Conservation (phyloP, 192 early-diverging fungal species). For the Rhizoclosmatium globosum region DNA sequence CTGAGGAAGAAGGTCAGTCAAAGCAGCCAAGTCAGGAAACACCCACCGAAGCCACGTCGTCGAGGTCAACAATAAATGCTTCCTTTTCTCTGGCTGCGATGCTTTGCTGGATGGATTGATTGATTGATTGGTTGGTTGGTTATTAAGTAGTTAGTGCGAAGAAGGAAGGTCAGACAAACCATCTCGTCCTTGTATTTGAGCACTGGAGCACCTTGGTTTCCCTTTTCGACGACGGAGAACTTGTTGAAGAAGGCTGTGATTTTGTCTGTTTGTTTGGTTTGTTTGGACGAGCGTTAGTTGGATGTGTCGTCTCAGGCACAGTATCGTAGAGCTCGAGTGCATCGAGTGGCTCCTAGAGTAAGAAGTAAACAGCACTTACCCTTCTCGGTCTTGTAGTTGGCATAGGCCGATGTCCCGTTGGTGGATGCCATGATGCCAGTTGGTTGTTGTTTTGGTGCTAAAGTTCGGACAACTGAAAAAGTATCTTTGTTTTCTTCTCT, state of each 20-base stretch:
- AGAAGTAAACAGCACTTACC: slow-evolving; percentile 31
- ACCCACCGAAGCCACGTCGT: slow-evolving; percentile 49
- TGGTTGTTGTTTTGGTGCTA: neutral
- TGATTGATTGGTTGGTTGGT: no score
- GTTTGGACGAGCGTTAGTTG: neutral
- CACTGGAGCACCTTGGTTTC: neutral
- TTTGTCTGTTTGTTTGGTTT: slow-evolving; percentile 37
- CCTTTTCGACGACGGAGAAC: slow-evolving; percentile 37
- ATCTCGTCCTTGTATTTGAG: slow-evolving; percentile 48
- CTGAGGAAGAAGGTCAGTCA: slow-evolving; percentile 27
- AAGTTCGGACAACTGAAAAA: neutral
- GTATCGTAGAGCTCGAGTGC: no score
- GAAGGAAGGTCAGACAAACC: slow-evolving; percentile 28
- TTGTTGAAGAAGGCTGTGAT: slow-evolving; percentile 48
- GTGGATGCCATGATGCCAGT: neutral
- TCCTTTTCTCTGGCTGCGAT: slow-evolving; percentile 42
- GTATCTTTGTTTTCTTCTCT: no score
- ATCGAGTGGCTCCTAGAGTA: no score
- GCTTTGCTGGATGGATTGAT: slow-evolving; percentile 35
- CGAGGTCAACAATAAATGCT: slow-evolving; percentile 54
- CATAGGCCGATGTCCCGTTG: slow-evolving; percentile 18
- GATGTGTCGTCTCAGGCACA: neutral
- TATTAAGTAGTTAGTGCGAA: no score
- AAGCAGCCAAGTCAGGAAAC: neutral
- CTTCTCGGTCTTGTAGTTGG: slow-evolving; percentile 55